phyloP scores from a whole-genome alignment of 1,139 yeast species.

The Suhomyces bolitotheri region DNA sequence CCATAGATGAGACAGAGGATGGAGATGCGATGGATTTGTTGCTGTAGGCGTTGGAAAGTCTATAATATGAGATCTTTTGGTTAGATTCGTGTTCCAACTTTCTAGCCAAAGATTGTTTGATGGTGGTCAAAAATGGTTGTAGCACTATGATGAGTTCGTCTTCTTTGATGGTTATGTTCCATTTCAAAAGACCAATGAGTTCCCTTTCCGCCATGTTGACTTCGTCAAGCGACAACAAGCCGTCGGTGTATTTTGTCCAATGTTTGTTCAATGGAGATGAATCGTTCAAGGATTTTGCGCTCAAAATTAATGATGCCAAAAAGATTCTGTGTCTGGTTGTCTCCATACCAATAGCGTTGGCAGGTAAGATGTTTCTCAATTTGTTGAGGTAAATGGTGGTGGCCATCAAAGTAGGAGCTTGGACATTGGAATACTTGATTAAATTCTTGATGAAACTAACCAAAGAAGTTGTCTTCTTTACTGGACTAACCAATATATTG shows the following conservation, averaged over 20 bases:
- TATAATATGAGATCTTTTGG: conserved; percentile 41
- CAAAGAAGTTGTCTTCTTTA: conserved; percentile 36
- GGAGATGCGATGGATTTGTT: conserved; percentile 13
- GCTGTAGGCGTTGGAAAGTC: conserved; percentile 33
- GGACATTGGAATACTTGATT: conserved; percentile 82
- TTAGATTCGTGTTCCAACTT: conserved; percentile 34
- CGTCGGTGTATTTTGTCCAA: conserved; percentile 91
- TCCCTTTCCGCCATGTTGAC: conserved; percentile 92
- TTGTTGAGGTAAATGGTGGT: conserved; percentile 79
- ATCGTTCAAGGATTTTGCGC: conserved; percentile 90
- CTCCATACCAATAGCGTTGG: conserved; percentile 88
- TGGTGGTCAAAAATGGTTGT: conserved; percentile 74
- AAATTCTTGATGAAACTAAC: conserved; percentile 67
- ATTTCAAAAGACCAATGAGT: conserved; percentile 73
- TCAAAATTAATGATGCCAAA: conserved; percentile 79
- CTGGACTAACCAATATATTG: conserved; percentile 27
- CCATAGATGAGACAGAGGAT: conserved; percentile 16
- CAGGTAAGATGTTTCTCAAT: conserved; percentile 74
- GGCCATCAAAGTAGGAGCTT: conserved; percentile 93
- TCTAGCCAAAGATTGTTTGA: conserved; percentile 43
- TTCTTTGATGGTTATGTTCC: conserved; percentile 74
- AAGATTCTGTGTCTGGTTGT: conserved; percentile 93
- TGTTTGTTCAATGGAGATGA: conserved; percentile 92
- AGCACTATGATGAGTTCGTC: conserved; percentile 68
- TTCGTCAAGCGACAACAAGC: conserved; percentile 71